Conservation (phyloP, 306 rosid genomes). For the Acacia confusa region DNA sequence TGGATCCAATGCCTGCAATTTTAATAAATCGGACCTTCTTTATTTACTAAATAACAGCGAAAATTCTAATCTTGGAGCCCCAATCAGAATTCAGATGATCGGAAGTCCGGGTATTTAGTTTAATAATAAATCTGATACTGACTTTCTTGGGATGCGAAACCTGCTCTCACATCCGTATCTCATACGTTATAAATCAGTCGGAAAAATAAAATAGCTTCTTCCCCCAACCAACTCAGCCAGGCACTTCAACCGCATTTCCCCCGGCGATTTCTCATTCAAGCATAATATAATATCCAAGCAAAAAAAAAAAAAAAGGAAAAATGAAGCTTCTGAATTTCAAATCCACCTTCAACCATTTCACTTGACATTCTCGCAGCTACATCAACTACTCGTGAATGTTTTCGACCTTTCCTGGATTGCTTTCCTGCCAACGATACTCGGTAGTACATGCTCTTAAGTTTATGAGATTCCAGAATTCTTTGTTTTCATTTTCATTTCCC, state of each 20-base stretch:
- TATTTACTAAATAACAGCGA: too few species aligned
- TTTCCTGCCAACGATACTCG: neutral
- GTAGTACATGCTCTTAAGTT: neutral
- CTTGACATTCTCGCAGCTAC: neutral
- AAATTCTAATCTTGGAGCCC: neutral
- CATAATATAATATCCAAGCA: neutral
- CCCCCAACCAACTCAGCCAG: too few species aligned
- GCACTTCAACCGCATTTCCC: neutral
- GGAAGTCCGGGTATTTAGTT: neutral
- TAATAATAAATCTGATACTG: neutral
- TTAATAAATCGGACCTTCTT: neutral
- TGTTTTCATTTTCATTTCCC: neutral
- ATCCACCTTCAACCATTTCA: neutral
- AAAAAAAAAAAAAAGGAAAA: neutral
- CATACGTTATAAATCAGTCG: too few species aligned
- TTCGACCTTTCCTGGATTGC: neutral
- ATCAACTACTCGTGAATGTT: neutral
- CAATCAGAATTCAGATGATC: neutral
- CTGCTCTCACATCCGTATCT: too few species aligned
- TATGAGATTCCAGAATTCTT: neutral
- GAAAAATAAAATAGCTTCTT: too few species aligned
- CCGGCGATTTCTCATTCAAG: neutral
- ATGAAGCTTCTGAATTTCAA: neutral
- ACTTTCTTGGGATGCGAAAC: neutral
- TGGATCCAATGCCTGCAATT: neutral